phyloP scores from a whole-genome alignment of 768 basidiomycete genomes.

The Boletales sp. region DNA sequence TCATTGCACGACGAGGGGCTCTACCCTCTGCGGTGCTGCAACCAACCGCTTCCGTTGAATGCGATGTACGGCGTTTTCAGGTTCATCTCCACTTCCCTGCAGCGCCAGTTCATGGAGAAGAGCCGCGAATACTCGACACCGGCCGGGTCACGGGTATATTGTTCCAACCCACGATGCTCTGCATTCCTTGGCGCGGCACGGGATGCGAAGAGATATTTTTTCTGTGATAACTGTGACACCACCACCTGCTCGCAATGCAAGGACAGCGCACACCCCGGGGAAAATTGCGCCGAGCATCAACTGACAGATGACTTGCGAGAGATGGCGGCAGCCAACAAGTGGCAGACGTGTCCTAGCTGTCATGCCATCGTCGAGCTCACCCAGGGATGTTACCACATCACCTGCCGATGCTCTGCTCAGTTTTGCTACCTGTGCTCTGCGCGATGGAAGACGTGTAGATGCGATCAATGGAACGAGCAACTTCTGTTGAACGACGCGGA shows the following conservation, averaged over 20 bases:
- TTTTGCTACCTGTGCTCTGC: constrained; percentile 67
- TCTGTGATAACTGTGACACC: constrained; percentile 40
- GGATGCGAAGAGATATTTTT: constrained; percentile 12
- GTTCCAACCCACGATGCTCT: constrained; percentile 48
- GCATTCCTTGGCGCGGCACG: constrained; percentile 44
- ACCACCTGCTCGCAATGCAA: constrained; percentile 50
- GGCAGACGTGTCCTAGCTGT: constrained; percentile 67
- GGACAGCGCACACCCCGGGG: constrained; percentile 37
- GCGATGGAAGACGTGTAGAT: constrained; percentile 59
- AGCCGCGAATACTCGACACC: constrained; percentile 43
- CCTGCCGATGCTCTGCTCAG: constrained; percentile 44
- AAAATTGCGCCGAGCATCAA: constrained; percentile 41
- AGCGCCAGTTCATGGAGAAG: constrained; percentile 38
- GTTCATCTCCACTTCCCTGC: constrained; percentile 30
- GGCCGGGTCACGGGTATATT: constrained; percentile 45
- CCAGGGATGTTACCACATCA: constrained; percentile 64
- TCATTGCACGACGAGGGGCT: constrained; percentile 49
- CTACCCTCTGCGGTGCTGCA: constrained; percentile 51
- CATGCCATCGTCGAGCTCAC: constrained; percentile 51
- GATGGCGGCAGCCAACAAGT: constrained; percentile 43
- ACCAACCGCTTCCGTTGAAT: constrained; percentile 30
- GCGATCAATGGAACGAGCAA: constrained; percentile 62
- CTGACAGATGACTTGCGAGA: constrained; percentile 40
- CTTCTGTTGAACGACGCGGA: constrained; percentile 29
- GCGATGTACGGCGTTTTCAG: constrained; percentile 13